Evolutionary conservation across 2,329 filamentous ascomycete species (phyloP), one percentile per base, ranked within the genome.

Genomic region (Rutstroemia sp.): DNA sequence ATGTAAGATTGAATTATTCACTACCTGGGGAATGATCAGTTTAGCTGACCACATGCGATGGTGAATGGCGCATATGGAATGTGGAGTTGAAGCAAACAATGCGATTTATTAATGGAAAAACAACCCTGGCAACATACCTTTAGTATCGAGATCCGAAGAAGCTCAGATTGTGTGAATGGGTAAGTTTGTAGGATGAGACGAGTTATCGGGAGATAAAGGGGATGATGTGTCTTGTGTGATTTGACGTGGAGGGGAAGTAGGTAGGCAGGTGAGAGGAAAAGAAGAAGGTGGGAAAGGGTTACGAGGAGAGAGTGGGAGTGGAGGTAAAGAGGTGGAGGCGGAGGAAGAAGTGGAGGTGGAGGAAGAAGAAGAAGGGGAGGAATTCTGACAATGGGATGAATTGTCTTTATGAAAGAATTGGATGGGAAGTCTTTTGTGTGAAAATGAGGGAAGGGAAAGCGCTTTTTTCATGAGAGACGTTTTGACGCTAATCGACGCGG

Each of bases 321-420:
- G 50, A 46, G 59, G 49, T 61, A 60, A 54, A 50, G 55, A 54
- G 34, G 53, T 42, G 42, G 45, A 53, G 55, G 57, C 50, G 46
- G 56, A 37, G 45, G 49, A 42, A 44, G 49, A 50, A 55, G 48
- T 49, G 48, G 45, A 58, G 53, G 65, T 56, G 57, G 60, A 23
- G 21, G 58, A 59, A 54, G 59, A 58, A 54, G 59, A 58, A 60
- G 51, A 58, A 60, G 52, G 42, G 58, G 54, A 58, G 57, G 50
- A 19, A 50, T 53, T 55, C 38, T 39, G 52, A 34, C 30, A 23
- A 52, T 55, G 51, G n/a, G 54, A 41, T 46, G 51, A 18, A 38
- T 21, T 48, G 27, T 49, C 39, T 30, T 45, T 38, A n/a, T 46
- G 21, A 50, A 47, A 51, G 45, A 58, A 49, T 19, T 37, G 4